Evolutionary conservation across 768 basidiomycete species (phyloP), one percentile per base, ranked within the genome.

Genomic region (Kwoniella mangroviensis): DNA sequence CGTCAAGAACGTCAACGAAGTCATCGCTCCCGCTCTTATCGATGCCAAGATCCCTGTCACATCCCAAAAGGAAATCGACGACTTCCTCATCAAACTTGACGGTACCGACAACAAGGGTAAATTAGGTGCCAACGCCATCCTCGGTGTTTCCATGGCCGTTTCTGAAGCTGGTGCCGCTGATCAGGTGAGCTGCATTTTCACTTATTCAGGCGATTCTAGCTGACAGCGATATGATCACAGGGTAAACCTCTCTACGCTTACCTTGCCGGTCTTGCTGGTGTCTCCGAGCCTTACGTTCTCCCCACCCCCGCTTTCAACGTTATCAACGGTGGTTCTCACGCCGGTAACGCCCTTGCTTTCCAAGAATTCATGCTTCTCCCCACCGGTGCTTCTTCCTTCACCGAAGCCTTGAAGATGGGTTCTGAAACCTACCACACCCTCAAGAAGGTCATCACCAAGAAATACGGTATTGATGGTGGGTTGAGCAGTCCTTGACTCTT

Each of bases 341-440:
- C 97, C 69, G 97, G 97, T 61, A 99, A 99, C 89, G 95, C 96
- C 85, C 92, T 99, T 73, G 97, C 97, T 49, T 99, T 98, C 92
- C 97, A 99, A 86, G 97, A 99, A 85, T 99, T 99, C 88, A 98
- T 99, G 97, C 88, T 99, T 77, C 88, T 98, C 73, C 96, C 97
- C 72, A 95, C 94, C 71, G 96, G 95, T 63, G 97, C 97, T 62
- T 78, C 87, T 19, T 88, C 88, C 69, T 99, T 98, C 88, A 90
- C 92, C 41, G 95, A 99, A 87, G 94, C 97, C 68, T 90, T 99
- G 90, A 96, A 98, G 86, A 94, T 81, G 78, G 97, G 97, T 71
- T 92, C 95, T 11, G 97, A 99, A 86, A 95, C 93, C 24, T 97
- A 97, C 86, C 94, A 97, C 87, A 92, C 91, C 74, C 87, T 98